Evolutionary conservation across 1,139 yeast species (phyloP), one percentile per base, ranked within the genome.

Genomic region (Hyphopichia pseudoburtonii): DNA sequence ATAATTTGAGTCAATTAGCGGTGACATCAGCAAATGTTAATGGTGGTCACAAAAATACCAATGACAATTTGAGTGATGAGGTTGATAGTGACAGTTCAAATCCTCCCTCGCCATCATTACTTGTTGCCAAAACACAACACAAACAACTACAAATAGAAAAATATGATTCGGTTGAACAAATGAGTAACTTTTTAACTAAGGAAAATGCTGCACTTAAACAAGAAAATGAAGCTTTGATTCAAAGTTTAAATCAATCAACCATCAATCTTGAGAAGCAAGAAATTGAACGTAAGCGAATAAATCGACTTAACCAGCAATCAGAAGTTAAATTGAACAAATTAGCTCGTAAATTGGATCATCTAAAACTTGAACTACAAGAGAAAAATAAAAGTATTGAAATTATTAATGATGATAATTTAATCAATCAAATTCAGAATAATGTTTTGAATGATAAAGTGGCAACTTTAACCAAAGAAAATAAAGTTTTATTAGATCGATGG

Each of bases 341-440:
- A 19, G 62, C 57, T n/a, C 45, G 47, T 3, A 69, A 60, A 37
- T 47, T 73, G 17, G 55, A 50, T 7, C 54, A 59, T 29, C 52
- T 76, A 36, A 58, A 56, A n/a, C 70, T 74, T 34, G 82, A 79
- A 36, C 53, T 77, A 3, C 52, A 51, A n/a, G 73, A 80, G 44
- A 79, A 76, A 56, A 71, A 73, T 37, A 73, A 74, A 44, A 73
- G 80, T 11, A 68, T 80, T 17, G 88, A 82, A 46, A 62, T 73
- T 12, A 63, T 83, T 30, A 83, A 85, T 46, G 95, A 87, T 54
- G 94, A 86, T 47, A 61, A 83, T 12, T 66, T 88, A 33, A 77
- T 87, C 18, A 62, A 75, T 35, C 86, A 81, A 50, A 80, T 88
- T 36, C 94, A 85, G 55, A 75, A 78, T 44, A 86, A 84, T 46